phyloP scores from a whole-genome alignment of 306 rosid species.

The Inga leiocalycina region DNA sequence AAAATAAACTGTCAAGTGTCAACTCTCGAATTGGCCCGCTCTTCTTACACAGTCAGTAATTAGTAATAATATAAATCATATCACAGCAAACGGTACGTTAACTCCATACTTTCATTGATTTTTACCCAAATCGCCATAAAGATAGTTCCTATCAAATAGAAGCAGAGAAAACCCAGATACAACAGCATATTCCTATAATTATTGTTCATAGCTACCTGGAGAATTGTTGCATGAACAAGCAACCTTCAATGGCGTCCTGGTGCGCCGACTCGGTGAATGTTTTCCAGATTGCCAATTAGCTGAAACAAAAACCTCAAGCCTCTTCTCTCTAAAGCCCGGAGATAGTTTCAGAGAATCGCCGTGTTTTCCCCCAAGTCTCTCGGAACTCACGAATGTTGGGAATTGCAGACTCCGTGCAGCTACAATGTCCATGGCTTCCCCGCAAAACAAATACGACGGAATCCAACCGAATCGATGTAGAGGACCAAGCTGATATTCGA shows the following conservation, averaged over 20 bases:
- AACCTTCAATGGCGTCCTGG: constrained; percentile 37
- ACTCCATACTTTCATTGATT: neutral
- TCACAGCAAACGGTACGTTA: neutral
- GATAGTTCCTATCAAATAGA: neutral
- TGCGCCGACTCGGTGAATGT: constrained; percentile 29
- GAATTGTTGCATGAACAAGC: constrained; percentile 48
- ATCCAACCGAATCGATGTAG: neutral
- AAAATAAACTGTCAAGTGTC: constrained; percentile 5
- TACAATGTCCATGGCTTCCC: constrained; percentile 54
- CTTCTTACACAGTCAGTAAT: neutral
- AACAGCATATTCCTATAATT: neutral
- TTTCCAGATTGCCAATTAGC: constrained; percentile 32
- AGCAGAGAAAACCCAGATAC: neutral
- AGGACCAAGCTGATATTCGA: neutral
- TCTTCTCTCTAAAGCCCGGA: constrained; percentile 38
- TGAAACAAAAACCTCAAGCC: constrained; percentile 46
- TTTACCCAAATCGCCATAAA: neutral
- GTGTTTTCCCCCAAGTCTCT: constrained; percentile 40
- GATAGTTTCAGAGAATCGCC: constrained; percentile 40
- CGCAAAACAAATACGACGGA: neutral
- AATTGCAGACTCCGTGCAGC: constrained; percentile 43
- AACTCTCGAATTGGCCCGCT: constrained; percentile 2
- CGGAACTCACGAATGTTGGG: constrained; percentile 42
- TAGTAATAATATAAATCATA: neutral
- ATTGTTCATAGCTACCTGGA: constrained; percentile 53